Percentiles rank a stretch among this genome's conserved stretches.
Evolutionary conservation across 345 rosid genomes (phyloP).

Genomic region (Abelmoschus esculentus): DNA sequence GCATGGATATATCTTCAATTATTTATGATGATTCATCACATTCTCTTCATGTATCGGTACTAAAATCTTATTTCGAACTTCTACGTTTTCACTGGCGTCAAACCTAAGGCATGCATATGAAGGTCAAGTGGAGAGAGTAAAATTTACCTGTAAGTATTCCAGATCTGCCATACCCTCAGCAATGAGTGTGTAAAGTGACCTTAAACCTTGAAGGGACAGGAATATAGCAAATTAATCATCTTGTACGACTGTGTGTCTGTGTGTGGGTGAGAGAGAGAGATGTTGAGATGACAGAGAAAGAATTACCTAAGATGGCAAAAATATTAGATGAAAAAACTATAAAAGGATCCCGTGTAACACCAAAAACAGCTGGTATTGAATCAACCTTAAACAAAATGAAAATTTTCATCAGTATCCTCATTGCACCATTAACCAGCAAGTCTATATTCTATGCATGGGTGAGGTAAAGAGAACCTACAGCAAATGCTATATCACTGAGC

Average conservation of each 20-base stretch:
- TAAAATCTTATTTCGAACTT: background rate
- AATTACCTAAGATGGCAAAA: slow-evolving; percentile 84
- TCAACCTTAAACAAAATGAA: slow-evolving; percentile 55
- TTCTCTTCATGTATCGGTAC: background rate
- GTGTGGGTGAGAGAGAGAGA: too few species aligned
- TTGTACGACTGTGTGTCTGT: background rate
- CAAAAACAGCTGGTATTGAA: slow-evolving; percentile 95
- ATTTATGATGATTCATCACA: background rate
- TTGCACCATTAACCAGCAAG: slow-evolving; percentile 8
- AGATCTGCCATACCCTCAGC: slow-evolving; percentile 86
- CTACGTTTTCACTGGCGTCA: background rate
- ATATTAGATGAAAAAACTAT: slow-evolving; percentile 82
- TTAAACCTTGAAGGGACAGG: slow-evolving; percentile 46
- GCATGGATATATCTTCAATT: background rate
- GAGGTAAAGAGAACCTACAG: slow-evolving; percentile 48
- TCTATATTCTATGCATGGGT: slow-evolving; percentile 13
- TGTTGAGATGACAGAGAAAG: slow-evolving; percentile 4
- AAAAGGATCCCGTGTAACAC: slow-evolving; percentile 93
- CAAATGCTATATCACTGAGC: slow-evolving; percentile 95
- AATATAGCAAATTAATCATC: background rate
- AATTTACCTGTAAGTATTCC: slow-evolving; percentile 82
- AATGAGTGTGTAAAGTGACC: slow-evolving; percentile 82
- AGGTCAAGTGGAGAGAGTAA: slow-evolving; percentile 3
- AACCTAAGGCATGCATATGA: background rate
- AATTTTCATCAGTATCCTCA: slow-evolving; percentile 16